Percentiles rank a stretch among this genome's conserved stretches.
Evolutionary conservation across 768 basidiomycete genomes (phyloP).

Genomic region (Lepiota subincarnata): DNA sequence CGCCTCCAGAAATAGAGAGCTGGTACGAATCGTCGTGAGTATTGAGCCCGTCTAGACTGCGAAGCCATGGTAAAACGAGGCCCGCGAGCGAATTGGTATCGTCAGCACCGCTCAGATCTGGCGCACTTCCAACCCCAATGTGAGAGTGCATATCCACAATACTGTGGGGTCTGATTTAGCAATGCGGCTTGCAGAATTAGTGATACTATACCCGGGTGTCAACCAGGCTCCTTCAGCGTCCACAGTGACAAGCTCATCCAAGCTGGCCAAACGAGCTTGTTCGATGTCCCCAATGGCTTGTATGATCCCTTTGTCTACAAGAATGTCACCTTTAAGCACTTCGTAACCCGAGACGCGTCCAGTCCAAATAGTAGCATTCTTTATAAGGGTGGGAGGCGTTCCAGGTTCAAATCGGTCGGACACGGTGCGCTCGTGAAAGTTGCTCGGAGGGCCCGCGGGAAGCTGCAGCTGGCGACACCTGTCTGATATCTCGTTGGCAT

Average conservation of each 20-base stretch:
- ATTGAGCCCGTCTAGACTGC: conserved; percentile 70
- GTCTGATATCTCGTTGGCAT: conserved; percentile 40
- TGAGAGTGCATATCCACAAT: conserved; percentile 53
- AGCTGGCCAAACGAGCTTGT: conserved; percentile 16
- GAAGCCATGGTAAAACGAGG: conserved; percentile 50
- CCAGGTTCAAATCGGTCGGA: conserved; percentile 65
- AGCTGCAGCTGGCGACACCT: conserved; percentile 47
- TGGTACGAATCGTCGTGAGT: conserved; percentile 69
- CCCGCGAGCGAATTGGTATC: conserved; percentile 55
- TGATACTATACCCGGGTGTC: conserved; percentile 49
- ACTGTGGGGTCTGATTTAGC: conserved; percentile 15
- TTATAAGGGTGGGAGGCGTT: conserved; percentile 60
- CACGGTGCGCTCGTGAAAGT: conserved; percentile 33
- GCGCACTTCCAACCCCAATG: conserved; percentile 34
- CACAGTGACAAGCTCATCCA: conserved; percentile 33
- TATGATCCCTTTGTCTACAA: conserved; percentile 57
- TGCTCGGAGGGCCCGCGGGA: conserved; percentile 40
- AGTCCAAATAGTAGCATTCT: conserved; percentile 69
- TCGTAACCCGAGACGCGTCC: conserved; percentile 51
- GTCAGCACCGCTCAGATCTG: conserved; percentile 25
- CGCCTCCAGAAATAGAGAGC: conserved; percentile 67
- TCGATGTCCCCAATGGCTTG: conserved; percentile 44
- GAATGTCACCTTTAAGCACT: conserved; percentile 52
- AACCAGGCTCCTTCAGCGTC: conserved; percentile 68
- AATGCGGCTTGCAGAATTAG: background rate